Evolutionary conservation across 768 basidiomycete species (phyloP), one percentile per base, ranked within the genome.

Genomic region (Goffeauzyma gilvescens): DNA sequence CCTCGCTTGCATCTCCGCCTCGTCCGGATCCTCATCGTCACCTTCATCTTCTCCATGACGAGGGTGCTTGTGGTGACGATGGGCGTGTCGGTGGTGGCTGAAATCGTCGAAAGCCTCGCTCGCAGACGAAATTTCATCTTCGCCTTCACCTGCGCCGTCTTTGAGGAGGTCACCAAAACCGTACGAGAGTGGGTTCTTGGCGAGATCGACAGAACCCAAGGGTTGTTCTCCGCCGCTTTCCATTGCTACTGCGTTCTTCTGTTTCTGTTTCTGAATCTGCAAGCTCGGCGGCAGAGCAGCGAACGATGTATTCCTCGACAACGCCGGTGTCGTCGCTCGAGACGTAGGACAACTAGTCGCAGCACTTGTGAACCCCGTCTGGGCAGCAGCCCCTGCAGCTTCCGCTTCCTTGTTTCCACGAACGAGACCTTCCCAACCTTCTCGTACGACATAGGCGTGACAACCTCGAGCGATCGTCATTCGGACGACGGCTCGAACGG

Each of bases 351-450:
- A 42, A 18, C 38, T 46, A 12, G 46, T 38, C 2, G 58, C 62
- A 59, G 54, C 53, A 48, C 56, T 20, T 58, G 63, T 28, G 12
- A 20, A 27, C 21, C 49, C 50, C 2, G 55, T 52, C 9, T 52
- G 24, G 4, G 55, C 48, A 15, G 51, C 53, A 25, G 61, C 50
- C 4, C 51, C 50, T 13, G 53, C 39, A 32, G 32, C 20, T 27
- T 61, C 48, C 2, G 54, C 56, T 21, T 71, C 68, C 3, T 67
- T 59, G 64, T 89, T 96, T n/a, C 93, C 93, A 44, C 80, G 75
- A 9, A 98, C 89, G 46, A 96, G 78, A 18, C 93, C 93, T 61
- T 96, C 89, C 68, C 95, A 98, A 28, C 93, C 93, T 67, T 98
- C 93, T 27, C 93, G 81, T 46, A 98, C 83, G 49, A 96, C 77